Evolutionary conservation across 139 green algal species (phyloP).

Genomic region (Picochlorum sp.): DNA sequence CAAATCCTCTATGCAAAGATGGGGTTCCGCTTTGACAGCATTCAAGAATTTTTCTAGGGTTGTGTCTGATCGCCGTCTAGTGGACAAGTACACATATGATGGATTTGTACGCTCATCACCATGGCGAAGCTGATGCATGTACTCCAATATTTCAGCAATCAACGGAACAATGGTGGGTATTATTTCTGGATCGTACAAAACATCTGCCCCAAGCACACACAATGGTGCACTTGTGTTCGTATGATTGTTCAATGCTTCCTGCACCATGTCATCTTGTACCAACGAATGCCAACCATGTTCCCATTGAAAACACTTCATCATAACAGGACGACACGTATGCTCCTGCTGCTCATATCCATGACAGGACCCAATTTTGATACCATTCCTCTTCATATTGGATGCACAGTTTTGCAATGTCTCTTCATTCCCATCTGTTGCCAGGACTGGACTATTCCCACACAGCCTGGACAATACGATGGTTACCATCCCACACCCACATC

Average conservation of each 20-base stretch:
- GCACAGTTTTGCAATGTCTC: constrained; percentile 52
- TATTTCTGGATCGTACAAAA: constrained; percentile 56
- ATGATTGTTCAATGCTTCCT: neutral
- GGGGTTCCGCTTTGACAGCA: neutral
- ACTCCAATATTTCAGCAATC: constrained; percentile 15
- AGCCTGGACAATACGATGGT: constrained; percentile 25
- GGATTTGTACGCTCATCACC: constrained; percentile 13
- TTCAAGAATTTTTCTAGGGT: constrained; percentile 2
- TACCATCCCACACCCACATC: constrained; percentile 51
- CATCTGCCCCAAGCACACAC: constrained; percentile 33
- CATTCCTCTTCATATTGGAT: constrained; percentile 57
- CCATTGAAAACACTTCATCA: constrained; percentile 1
- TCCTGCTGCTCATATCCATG: neutral
- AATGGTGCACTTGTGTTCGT: neutral
- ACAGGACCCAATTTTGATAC: constrained; percentile 5
- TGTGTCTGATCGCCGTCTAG: neutral
- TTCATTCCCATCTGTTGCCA: constrained; percentile 56
- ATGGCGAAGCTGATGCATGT: constrained; percentile 8
- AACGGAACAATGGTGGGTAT: constrained; percentile 19
- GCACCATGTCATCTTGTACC: neutral
- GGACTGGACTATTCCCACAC: constrained; percentile 10
- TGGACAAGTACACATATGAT: constrained; percentile 12
- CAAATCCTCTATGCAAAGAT: neutral
- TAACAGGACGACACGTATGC: no score
- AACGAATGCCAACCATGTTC: constrained; percentile 15